Evolutionary conservation across 495 filamentous ascomycete genomes (phyloP), one percentile per base, ranked within the genome.

Genomic region (Neurospora cerealis): DNA sequence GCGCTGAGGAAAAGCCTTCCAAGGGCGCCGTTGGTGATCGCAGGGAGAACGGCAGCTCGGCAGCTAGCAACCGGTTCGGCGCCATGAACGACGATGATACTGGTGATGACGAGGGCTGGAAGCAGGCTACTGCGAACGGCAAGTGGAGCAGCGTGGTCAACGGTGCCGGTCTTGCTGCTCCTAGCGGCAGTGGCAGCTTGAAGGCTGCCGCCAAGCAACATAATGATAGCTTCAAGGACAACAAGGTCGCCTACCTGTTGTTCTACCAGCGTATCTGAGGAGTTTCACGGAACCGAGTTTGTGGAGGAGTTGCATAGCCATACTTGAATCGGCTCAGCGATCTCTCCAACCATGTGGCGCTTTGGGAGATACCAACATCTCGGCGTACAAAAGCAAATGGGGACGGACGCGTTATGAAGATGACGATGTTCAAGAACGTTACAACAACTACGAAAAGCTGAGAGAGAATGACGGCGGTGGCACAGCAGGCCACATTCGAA

Each of bases 231-330:
- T 86, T 92, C 75, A 93, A 91, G 82, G 96, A 98, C 79, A 96
- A 93, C 85, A 97, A 97, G 85, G 95, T 97, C 71, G 96, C 96
- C 17, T 99, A 99, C 82, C 88, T 99, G 74, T 82, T 99, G 80
- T 96, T 99, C 83, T 99, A 99, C 81, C 91, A 97, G 84, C 90
- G 88, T 75, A 89, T 97, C 79, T 89, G 77, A 80, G 17, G 17
- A 3, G 28, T 3, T 66, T 34, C 5, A 66, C 54, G 54, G 7
- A 66, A 2, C 1, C 13, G 42, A 34, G 19, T n/a, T n/a, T 69
- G 19, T 36, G 37, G 71, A 34, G 34, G 42, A 17, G 28, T 34
- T 34, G 44, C 71, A n/a, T 69, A 46, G 71, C 42, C 44, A 76
- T 42, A 60, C 28, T 48, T 34, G 10, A 60, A 34, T 69, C 17